Evolutionary conservation across 164 flowering plant species (phyloP), one percentile per base, ranked within the genome.

Genomic region (Vitis labrusca): DNA sequence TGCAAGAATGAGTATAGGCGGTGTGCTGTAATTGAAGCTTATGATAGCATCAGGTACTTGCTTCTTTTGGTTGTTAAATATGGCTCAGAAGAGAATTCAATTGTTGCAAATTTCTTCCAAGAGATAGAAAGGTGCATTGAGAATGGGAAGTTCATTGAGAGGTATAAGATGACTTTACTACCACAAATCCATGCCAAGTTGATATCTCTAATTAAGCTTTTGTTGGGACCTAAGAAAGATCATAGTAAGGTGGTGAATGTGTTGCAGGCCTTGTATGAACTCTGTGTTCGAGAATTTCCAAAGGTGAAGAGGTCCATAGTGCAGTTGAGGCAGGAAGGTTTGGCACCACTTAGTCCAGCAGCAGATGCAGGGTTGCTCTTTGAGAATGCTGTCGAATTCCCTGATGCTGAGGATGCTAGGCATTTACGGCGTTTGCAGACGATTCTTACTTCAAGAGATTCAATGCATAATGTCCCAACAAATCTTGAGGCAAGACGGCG

Each of bases 21-120:
- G 47, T 91, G 98, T 75, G 97, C 97, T 53, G 88, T 93, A 44
- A 79, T 88, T 64, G 99, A 96, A 79, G 88, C 91, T 23, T 96
- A 90, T 70, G 95, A 92, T 66, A 84, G 97, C 77, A 69, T 87
- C 74, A 90, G 84, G 74, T 74, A 80, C 68, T 73, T 96, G 81
- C 85, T 96, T 23, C 84, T 77, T 49, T 70, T 56, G 61, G 76
- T 91, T 51, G 71, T 93, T 59, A 88, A 82, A 68, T 29, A 66
- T 50, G 83, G 79, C 32, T 77, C 92, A 0, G 89, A 86, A 50
- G 98, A 96, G 75, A 69, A 87, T 70, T 66, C 79, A 10, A 95
- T 95, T 59, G 77, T 90, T 19, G 17, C 30, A 29, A 84, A 71
- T 12, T 52, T 90, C 57, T 96, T 96, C 63, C 10, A 0, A 10